A percentile compares a stretch with the other conserved stretches of the same genome.
phyloP scores from a whole-genome alignment of 306 rosid genomes.

The Glycine tomentella region DNA sequence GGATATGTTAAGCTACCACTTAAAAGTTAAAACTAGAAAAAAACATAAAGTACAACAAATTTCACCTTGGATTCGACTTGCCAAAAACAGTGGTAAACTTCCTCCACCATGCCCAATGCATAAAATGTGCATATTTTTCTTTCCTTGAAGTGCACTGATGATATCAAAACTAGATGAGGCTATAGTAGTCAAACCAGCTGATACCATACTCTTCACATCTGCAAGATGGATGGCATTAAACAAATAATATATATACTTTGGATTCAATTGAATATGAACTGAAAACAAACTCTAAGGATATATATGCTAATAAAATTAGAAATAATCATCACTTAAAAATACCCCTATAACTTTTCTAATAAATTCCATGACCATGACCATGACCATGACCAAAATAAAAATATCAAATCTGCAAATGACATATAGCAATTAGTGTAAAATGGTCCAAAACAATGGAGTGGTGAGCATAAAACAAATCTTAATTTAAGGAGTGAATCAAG shows the following conservation, averaged over 20 bases:
- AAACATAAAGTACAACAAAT: background rate
- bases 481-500: background rate
- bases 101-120: slow-evolving; percentile 99
- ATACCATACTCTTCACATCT: slow-evolving; percentile 93
- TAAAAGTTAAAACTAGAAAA: slow-evolving; percentile 4
- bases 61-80: slow-evolving; percentile 84
- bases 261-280: slow-evolving; percentile 14
- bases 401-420: background rate
- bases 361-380: slow-evolving; percentile 5
- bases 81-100: slow-evolving; percentile 86
- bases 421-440: background rate
- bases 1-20: slow-evolving; percentile 7
- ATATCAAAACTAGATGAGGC: slow-evolving; percentile 82
- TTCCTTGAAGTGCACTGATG: slow-evolving; percentile 60
- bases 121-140: slow-evolving; percentile 67
- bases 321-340: background rate
- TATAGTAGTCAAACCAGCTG: slow-evolving; percentile 74
- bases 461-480: background rate
- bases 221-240: slow-evolving; percentile 45
- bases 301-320: background rate
- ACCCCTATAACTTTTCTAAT: background rate
- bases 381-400: background rate
- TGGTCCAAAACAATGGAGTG: background rate
- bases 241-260: slow-evolving; percentile 15
- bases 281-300: slow-evolving; percentile 24